Evolutionary conservation across 768 basidiomycete species (phyloP).

Genomic region (Suillus weaverae): DNA sequence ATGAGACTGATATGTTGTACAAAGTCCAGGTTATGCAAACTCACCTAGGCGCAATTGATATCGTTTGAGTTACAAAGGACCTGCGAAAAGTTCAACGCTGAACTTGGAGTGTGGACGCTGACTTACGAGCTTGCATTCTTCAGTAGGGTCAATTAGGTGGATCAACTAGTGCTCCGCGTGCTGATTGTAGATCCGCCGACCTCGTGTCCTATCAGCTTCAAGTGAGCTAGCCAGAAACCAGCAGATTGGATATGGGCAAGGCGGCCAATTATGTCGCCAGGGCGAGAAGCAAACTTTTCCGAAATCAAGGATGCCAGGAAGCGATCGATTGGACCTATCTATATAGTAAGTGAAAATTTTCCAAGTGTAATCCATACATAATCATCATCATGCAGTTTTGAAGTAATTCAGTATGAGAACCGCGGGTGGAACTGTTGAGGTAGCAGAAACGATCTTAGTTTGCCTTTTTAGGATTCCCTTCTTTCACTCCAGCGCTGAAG

Average conservation of each 20-base stretch:
- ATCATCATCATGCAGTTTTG: neutral
- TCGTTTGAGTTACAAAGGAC: neutral
- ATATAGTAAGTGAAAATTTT: neutral
- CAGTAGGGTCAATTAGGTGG: neutral
- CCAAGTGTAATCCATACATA: constrained; percentile 1
- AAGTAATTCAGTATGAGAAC: neutral
- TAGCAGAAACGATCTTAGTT: neutral
- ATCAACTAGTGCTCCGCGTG: neutral
- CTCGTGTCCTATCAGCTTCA: neutral
- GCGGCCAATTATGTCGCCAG: neutral
- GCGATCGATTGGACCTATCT: neutral
- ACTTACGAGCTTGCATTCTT: neutral
- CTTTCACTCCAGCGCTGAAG: neutral
- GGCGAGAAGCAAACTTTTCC: neutral
- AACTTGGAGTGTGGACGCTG: neutral
- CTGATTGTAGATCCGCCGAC: neutral
- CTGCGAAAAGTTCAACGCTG: neutral
- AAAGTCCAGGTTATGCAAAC: neutral
- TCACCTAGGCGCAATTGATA: neutral
- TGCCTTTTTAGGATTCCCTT: constrained; percentile 1
- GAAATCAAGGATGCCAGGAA: neutral
- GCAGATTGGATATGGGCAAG: neutral
- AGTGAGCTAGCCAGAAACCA: neutral
- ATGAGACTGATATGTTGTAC: neutral
- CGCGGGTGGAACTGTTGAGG: neutral